Conservation (phyloP, 371 early-diverging fungal species). For the Mortierella sp. region DNA sequence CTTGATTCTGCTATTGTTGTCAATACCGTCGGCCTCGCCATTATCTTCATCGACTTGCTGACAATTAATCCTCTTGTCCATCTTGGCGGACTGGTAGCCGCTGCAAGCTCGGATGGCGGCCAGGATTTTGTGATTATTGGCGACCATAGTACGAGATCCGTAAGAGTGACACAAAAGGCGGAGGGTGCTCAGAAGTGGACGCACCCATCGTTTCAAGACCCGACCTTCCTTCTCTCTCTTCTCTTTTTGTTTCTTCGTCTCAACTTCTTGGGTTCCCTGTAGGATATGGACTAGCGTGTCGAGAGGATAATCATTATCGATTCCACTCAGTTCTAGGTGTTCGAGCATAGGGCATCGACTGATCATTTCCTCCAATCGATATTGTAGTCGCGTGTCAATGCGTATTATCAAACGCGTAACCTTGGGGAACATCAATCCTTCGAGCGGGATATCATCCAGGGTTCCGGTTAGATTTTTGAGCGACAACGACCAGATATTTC, state of each 20-base stretch:
- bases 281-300: neutral
- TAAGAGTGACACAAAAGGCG: neutral
- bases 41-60: neutral
- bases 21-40: neutral
- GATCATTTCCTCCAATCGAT: constrained; percentile 1
- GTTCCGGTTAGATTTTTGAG: neutral
- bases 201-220: neutral
- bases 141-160: neutral
- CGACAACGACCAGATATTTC: neutral
- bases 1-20: neutral
- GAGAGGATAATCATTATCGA: neutral
- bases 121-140: constrained; percentile 5
- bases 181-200: constrained; percentile 6
- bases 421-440: constrained; percentile 1
- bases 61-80: neutral
- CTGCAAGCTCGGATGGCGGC: constrained; percentile 9
- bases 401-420: neutral
- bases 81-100: neutral
- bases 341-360: constrained; percentile 12
- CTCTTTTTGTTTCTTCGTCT: constrained; percentile 1
- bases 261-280: neutral
- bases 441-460: neutral
- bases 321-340: neutral
- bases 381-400: too few species aligned
- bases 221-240: constrained; percentile 8